Conservation (phyloP, 2,329 filamentous ascomycete species). For the Lithohypha guttulata region DNA sequence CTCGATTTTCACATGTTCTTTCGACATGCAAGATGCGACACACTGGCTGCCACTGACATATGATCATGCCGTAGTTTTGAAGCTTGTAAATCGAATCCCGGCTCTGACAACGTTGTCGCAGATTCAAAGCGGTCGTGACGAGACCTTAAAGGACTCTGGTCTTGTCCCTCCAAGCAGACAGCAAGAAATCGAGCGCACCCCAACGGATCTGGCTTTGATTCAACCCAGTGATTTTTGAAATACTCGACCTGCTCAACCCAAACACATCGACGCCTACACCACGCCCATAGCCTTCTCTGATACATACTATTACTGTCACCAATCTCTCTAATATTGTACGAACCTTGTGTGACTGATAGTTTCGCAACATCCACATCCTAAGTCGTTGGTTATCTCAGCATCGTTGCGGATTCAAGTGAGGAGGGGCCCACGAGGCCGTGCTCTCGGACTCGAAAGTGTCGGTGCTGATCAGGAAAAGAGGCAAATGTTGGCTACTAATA, state of each 20-base stretch:
- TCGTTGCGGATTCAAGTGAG: background rate
- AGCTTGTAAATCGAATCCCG: background rate
- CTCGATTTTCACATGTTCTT: constrained; percentile 6
- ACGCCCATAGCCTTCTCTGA: constrained; percentile 20
- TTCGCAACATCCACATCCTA: background rate
- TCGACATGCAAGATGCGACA: background rate
- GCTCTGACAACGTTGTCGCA: background rate
- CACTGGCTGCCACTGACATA: constrained; percentile 1
- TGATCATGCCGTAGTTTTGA: constrained; percentile 2
- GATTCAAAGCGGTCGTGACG: background rate
- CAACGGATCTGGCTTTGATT: constrained; percentile 1
- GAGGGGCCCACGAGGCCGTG: constrained; percentile 6
- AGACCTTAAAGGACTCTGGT: background rate
- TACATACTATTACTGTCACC: background rate
- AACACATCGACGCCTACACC: constrained; percentile 20
- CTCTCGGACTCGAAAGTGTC: background rate
- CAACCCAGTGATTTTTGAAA: background rate
- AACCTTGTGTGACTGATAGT: background rate
- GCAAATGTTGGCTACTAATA: constrained; percentile 21
- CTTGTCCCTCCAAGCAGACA: background rate
- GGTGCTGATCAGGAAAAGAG: background rate
- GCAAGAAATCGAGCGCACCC: background rate
- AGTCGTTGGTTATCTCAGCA: background rate
- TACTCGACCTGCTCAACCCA: constrained; percentile 7
- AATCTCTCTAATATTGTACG: too few species aligned